Evolutionary conservation across 148 eudicot species (phyloP).

Genomic region (Rhododendron ferrugineum): DNA sequence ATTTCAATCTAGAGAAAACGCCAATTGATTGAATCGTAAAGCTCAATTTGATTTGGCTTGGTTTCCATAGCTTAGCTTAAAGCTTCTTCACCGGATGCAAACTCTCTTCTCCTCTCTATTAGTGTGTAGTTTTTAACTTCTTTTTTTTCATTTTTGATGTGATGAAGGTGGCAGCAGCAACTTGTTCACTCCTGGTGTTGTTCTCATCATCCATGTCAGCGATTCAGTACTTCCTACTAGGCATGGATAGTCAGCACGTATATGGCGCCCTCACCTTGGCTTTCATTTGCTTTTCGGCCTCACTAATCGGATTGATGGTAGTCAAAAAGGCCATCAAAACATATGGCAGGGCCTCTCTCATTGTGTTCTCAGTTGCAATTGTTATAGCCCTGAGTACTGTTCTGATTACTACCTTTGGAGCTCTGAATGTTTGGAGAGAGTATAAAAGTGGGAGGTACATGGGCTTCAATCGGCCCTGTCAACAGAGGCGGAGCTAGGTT

Average conservation of each 20-base stretch:
- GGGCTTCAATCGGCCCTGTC: background rate
- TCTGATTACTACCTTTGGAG: background rate
- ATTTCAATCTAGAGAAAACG: too few species aligned
- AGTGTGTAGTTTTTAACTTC: too few species aligned
- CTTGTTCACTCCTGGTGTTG: background rate
- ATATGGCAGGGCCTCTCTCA: background rate
- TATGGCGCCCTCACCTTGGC: background rate
- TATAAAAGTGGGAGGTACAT: background rate
- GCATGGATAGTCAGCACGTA: background rate
- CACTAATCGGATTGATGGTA: background rate
- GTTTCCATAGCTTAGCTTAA: too few species aligned
- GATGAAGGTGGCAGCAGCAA: background rate
- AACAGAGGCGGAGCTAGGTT: background rate
- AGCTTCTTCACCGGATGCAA: too few species aligned
- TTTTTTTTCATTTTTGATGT: background rate
- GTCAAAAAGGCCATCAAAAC: background rate
- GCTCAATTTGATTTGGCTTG: too few species aligned
- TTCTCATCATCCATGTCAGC: background rate
- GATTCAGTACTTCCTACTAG: background rate
- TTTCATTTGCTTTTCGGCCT: background rate
- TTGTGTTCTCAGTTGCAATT: background rate
- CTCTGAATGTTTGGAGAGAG: background rate
- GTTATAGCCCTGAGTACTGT: background rate
- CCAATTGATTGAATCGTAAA: too few species aligned
- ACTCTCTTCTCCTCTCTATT: too few species aligned